Evolutionary conservation across 495 filamentous ascomycete genomes (phyloP).

Genomic region (Platismatia glauca): DNA sequence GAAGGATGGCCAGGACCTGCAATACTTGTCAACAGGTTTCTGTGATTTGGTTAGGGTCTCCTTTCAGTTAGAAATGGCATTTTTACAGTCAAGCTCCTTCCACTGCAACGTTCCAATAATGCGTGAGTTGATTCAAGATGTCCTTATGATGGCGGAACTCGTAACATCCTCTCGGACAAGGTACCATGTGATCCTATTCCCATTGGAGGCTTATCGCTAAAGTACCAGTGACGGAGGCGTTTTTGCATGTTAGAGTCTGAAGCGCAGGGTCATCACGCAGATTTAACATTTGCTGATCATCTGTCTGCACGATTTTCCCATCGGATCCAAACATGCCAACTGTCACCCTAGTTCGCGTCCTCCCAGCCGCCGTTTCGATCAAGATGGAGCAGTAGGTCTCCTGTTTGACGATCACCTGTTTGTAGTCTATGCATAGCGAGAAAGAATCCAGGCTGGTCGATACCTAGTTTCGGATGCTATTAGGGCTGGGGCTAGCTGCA

Average conservation of each 20-base stretch:
- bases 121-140: not conserved
- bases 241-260: not conserved
- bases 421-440: not conserved
- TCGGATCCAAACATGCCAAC: not conserved
- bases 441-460: not conserved
- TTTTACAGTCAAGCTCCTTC: not conserved
- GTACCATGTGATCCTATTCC: not conserved
- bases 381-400: not conserved
- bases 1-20: not conserved
- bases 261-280: not conserved
- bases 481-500: conserved; percentile 88
- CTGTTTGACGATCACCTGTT: not conserved
- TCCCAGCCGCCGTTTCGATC: not conserved
- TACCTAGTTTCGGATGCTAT: not conserved
- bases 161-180: not conserved
- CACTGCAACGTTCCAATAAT: not conserved
- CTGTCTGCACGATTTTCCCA: not conserved
- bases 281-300: not conserved
- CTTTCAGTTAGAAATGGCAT: not conserved
- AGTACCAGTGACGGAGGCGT: not conserved
- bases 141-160: not conserved
- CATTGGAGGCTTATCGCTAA: not conserved
- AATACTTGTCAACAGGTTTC: not conserved
- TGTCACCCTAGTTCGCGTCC: not conserved
- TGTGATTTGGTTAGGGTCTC: not conserved